Evolutionary conservation across 2,329 filamentous ascomycete genomes (phyloP).

Genomic region (Cladophialophora bantiana): DNA sequence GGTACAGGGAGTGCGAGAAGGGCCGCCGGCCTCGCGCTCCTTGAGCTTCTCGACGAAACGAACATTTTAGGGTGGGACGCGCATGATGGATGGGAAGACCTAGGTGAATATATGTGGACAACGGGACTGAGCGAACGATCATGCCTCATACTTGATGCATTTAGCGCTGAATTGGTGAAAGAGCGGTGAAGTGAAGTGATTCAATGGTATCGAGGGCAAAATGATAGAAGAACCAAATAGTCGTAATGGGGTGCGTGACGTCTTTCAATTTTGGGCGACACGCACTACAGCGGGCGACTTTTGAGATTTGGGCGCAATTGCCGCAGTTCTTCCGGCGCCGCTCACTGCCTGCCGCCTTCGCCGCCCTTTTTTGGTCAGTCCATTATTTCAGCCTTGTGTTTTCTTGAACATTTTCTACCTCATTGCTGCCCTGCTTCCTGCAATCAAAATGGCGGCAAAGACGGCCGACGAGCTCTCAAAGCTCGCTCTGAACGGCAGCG

Average conservation of each 20-base stretch:
- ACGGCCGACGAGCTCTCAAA: conserved; percentile 41
- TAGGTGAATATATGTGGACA: conserved; percentile 19
- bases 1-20: conserved; percentile 32
- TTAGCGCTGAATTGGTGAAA: neutral
- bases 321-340: conserved; percentile 22
- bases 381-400: conserved; percentile 5
- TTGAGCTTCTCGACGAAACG: conserved; percentile 28
- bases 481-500: conserved; percentile 45
- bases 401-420: neutral
- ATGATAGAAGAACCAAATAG: neutral
- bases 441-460: conserved; percentile 39
- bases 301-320: conserved; percentile 13
- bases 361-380: neutral
- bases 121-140: conserved; percentile 34
- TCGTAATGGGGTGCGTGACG: conserved; percentile 12
- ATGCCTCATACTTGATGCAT: conserved; percentile 40
- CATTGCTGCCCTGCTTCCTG: neutral
- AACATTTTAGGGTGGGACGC: neutral
- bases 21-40: conserved; percentile 9
- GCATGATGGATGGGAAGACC: conserved; percentile 15
- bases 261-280: conserved; percentile 19
- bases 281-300: neutral
- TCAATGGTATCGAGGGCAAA: neutral
- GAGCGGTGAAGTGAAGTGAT: neutral
- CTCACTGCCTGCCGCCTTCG: conserved; percentile 10